Conservation (phyloP, 2,329 filamentous ascomycete genomes). For the Phialophora chinensis region DNA sequence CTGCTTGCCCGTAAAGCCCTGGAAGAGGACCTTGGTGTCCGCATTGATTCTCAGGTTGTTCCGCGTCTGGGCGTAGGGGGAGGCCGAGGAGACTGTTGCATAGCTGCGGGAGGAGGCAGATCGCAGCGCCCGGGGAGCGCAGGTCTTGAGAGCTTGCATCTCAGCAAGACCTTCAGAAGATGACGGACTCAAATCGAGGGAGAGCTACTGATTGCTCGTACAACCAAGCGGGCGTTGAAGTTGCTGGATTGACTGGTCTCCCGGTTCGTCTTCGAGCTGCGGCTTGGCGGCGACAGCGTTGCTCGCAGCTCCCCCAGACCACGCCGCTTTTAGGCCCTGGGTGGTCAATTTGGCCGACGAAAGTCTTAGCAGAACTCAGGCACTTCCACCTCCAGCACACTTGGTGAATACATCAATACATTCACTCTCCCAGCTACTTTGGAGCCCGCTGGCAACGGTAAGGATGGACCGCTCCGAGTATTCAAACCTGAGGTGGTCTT, state of each 20-base stretch:
- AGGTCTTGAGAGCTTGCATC: constrained; percentile 87
- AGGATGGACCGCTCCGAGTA: too few relatives aligned
- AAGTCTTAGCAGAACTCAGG: too few relatives aligned
- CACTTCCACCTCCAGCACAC: too few relatives aligned
- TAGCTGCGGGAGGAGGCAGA: constrained; percentile 67
- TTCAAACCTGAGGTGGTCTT: too few relatives aligned
- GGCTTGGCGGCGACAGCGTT: not conserved
- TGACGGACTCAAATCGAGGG: not conserved
- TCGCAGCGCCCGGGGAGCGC: constrained; percentile 70
- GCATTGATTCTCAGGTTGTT: constrained; percentile 90
- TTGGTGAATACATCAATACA: too few relatives aligned
- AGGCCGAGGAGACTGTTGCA: constrained; percentile 69
- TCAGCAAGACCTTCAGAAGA: constrained; percentile 26
- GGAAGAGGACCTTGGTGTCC: constrained; percentile 93
- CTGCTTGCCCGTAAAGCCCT: constrained; percentile 62
- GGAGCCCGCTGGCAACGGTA: too few relatives aligned
- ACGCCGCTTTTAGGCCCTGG: too few relatives aligned
- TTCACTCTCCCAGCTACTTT: too few relatives aligned
- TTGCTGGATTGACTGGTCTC: constrained; percentile 2
- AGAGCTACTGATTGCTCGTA: not conserved
- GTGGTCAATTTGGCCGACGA: too few relatives aligned
- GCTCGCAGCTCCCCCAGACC: too few relatives aligned
- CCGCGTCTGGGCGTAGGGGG: constrained; percentile 67
- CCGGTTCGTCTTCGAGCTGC: constrained; percentile 7
- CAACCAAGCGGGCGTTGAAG: not conserved